These are phyloP conservation scores for Lactarius hatsudake DNA, from an alignment of 768 basidiomycete genomes.

Conservation along the genomic window DNA sequence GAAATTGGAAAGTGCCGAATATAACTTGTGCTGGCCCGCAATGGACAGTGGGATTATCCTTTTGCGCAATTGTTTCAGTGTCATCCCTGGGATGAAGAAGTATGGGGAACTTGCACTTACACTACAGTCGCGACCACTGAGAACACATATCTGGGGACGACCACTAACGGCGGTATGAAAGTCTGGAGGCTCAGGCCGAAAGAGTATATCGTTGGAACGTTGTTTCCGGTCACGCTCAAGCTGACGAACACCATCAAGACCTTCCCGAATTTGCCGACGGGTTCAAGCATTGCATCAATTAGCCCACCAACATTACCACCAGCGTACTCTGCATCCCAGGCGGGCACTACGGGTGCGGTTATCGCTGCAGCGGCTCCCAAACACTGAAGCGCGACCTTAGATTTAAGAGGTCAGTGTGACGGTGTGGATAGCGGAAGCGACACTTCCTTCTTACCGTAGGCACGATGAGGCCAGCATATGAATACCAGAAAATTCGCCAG, in stretches of 20 bases:
- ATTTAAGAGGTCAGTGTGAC: not conserved
- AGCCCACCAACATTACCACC: conserved; percentile 60
- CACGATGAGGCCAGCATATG: conserved; percentile 61
- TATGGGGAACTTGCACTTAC: conserved; percentile 39
- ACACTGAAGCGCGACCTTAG: conserved; percentile 44
- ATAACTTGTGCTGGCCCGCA: conserved; percentile 66
- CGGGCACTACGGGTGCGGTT: conserved; percentile 51
- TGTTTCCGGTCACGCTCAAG: conserved; percentile 76
- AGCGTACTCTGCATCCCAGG: conserved; percentile 56
- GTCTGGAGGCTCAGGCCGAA: conserved; percentile 72
- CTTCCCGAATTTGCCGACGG: conserved; percentile 63
- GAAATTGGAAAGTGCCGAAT: conserved; percentile 59
- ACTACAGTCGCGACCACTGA: conserved; percentile 62
- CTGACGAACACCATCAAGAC: conserved; percentile 70
- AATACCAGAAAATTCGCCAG: conserved; percentile 58
- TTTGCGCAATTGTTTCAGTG: not conserved
- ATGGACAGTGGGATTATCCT: conserved; percentile 70
- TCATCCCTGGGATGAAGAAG: not conserved
- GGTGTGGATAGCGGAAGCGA: conserved; percentile 7
- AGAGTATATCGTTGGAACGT: conserved; percentile 81
- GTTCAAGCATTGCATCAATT: conserved; percentile 57
- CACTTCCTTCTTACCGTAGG: conserved; percentile 50
- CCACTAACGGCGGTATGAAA: conserved; percentile 54
- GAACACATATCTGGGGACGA: conserved; percentile 69
- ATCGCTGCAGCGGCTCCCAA: conserved; percentile 68